These are phyloP conservation scores for Leccinum truebloodii DNA, from an alignment of 768 basidiomycete genomes.

Conservation along the genomic window DNA sequence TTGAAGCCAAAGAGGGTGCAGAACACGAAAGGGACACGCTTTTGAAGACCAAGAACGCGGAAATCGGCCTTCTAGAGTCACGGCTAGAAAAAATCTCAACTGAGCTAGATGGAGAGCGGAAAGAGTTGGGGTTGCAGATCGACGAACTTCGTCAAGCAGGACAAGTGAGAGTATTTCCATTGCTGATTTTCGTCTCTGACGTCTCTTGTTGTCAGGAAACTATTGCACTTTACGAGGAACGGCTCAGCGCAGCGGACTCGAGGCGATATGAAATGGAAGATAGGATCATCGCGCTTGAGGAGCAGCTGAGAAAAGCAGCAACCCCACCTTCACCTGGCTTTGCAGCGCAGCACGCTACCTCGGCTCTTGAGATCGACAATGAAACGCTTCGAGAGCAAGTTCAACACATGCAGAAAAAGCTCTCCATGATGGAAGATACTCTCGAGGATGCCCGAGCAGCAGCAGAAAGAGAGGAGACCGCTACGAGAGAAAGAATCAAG, in stretches of 20 bases:
- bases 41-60: constrained; percentile 57
- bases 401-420: constrained; percentile 80
- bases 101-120: constrained; percentile 58
- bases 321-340: constrained; percentile 37
- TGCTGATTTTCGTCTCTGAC: not conserved
- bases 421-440: constrained; percentile 75
- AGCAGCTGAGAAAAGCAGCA: constrained; percentile 38
- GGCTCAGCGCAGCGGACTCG: constrained; percentile 66
- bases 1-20: constrained; percentile 51
- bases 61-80: constrained; percentile 56
- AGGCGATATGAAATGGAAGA: constrained; percentile 80
- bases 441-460: constrained; percentile 74
- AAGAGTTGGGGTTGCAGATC: constrained; percentile 69
- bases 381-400: constrained; percentile 89
- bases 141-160: constrained; percentile 88
- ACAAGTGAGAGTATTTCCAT: constrained; percentile 52
- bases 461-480: constrained; percentile 72
- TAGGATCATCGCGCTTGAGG: constrained; percentile 58
- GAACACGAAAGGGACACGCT: constrained; percentile 51
- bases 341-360: constrained; percentile 45
- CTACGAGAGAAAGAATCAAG: constrained; percentile 60
- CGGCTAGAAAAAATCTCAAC: constrained; percentile 45
- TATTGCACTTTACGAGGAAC: constrained; percentile 92
- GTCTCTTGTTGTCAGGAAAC: constrained; percentile 62
- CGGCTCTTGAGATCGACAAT: constrained; percentile 92